Percentiles rank a stretch among this genome's conserved stretches.
Conservation (phyloP, 768 basidiomycete genomes). For the Pleurotus platypus region DNA sequence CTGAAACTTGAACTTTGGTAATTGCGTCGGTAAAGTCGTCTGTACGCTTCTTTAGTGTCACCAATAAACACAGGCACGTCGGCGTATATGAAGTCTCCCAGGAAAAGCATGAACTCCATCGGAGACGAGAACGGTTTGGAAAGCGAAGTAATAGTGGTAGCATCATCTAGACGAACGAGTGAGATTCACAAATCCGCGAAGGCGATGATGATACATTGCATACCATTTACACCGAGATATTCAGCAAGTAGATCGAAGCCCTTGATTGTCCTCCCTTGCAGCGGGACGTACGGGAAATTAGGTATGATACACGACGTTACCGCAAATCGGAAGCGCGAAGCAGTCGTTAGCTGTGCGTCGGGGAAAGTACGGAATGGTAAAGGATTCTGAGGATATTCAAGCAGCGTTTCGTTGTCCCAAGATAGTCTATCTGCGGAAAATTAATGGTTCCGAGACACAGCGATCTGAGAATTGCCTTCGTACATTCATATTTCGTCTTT, state of each 20-base stretch:
- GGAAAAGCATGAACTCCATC: conserved; percentile 61
- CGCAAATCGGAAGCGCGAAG: conserved; percentile 64
- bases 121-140: conserved; percentile 14
- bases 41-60: conserved; percentile 53
- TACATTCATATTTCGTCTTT: conserved; percentile 67
- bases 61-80: conserved; percentile 67
- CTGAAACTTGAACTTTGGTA: conserved; percentile 64
- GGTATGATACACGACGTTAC: conserved; percentile 64
- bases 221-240: conserved; percentile 31
- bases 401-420: conserved; percentile 37
- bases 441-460: no score
- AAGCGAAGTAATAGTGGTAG: no score
- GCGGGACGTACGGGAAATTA: conserved; percentile 70
- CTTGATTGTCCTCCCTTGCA: conserved; percentile 47
- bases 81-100: conserved; percentile 77
- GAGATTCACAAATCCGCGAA: not conserved
- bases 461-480: conserved; percentile 15
- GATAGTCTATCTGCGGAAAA: conserved; percentile 36
- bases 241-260: conserved; percentile 65
- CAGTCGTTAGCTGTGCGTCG: conserved; percentile 53
- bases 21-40: conserved; percentile 63
- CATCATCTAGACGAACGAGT: no score
- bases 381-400: conserved; percentile 47
- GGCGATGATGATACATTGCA: not conserved
- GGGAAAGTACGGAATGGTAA: conserved; percentile 73